Conservation (phyloP, 495 filamentous ascomycete species). For the Penicillium mononematosum region DNA sequence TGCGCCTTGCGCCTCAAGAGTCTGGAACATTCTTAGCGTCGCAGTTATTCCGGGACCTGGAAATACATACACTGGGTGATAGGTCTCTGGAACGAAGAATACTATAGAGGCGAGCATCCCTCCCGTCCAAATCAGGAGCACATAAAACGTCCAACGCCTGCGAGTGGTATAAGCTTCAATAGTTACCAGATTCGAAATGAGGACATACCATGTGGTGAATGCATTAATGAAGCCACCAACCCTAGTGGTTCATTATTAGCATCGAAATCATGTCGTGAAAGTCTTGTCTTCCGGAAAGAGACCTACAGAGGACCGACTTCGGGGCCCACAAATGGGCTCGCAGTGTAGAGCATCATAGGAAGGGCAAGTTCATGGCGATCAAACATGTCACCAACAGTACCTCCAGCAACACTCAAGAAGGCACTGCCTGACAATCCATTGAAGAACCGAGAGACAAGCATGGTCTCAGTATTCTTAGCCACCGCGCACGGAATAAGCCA, state of each 20-base stretch:
- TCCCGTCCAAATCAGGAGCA: slow-evolving; percentile 78
- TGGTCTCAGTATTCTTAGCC: slow-evolving; percentile 76
- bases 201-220: slow-evolving; percentile 63
- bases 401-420: slow-evolving; percentile 87
- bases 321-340: slow-evolving; percentile 71
- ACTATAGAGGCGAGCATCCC: slow-evolving; percentile 60
- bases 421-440: slow-evolving; percentile 82
- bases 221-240: slow-evolving; percentile 75
- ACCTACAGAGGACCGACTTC: slow-evolving; percentile 43
- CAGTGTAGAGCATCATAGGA: slow-evolving; percentile 83
- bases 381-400: slow-evolving; percentile 90
- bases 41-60: neutral
- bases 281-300: slow-evolving; percentile 24
- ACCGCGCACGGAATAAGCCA: slow-evolving; percentile 89
- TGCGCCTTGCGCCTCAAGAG: slow-evolving; percentile 74
- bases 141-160: slow-evolving; percentile 86
- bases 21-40: slow-evolving; percentile 43
- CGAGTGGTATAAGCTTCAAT: slow-evolving; percentile 12
- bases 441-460: slow-evolving; percentile 81
- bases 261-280: too few relatives aligned
- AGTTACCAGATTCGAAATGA: neutral
- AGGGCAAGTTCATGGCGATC: slow-evolving; percentile 66
- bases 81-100: slow-evolving; percentile 86
- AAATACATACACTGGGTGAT: slow-evolving; percentile 61
- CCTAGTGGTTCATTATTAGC: slow-evolving; percentile 19